These are phyloP conservation scores for Sarocladium brachiariae DNA, from an alignment of 2,329 filamentous ascomycete genomes.

Conservation along the genomic window DNA sequence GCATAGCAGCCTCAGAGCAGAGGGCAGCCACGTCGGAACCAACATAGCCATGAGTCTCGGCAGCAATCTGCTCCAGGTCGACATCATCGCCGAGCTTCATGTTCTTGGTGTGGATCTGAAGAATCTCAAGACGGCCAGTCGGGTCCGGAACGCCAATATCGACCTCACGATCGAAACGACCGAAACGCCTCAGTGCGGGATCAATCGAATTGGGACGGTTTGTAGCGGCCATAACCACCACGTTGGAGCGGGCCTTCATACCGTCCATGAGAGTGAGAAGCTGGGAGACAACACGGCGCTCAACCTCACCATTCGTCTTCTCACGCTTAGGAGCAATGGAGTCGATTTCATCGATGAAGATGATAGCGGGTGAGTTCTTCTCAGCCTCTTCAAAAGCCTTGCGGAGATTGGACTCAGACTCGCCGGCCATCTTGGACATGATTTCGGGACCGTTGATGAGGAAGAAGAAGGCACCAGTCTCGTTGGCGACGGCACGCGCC, in stretches of 20 bases:
- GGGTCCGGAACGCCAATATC: conserved; percentile 98
- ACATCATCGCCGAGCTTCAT: conserved; percentile 99
- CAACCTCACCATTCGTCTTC: conserved; percentile 98
- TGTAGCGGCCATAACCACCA: conserved; percentile 98
- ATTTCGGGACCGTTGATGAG: conserved; percentile 98
- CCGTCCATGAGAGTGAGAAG: conserved; percentile 97
- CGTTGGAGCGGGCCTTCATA: conserved; percentile 98
- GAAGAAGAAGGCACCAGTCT: conserved; percentile 99
- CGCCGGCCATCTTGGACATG: conserved; percentile 99
- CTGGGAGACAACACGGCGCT: conserved; percentile 97
- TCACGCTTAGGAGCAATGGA: conserved; percentile 99
- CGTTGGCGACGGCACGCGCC: conserved; percentile 97
- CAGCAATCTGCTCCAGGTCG: conserved; percentile 90
- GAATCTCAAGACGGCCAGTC: conserved; percentile 95
- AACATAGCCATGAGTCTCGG: conserved; percentile 98
- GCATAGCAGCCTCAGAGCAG: conserved; percentile 98
- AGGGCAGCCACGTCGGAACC: conserved; percentile 97
- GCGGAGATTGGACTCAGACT: conserved; percentile 94
- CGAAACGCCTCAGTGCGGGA: conserved; percentile 92
- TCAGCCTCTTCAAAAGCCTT: conserved; percentile 99
- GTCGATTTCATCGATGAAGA: conserved; percentile 99
- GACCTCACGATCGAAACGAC: conserved; percentile 97
- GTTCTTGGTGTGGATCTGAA: conserved; percentile 99
- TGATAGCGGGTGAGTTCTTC: conserved; percentile 98
- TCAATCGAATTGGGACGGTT: conserved; percentile 99